Evolutionary conservation across 495 filamentous ascomycete genomes (phyloP), one percentile per base, ranked within the genome.

Genomic region (Astrothelium subdiscretum): DNA sequence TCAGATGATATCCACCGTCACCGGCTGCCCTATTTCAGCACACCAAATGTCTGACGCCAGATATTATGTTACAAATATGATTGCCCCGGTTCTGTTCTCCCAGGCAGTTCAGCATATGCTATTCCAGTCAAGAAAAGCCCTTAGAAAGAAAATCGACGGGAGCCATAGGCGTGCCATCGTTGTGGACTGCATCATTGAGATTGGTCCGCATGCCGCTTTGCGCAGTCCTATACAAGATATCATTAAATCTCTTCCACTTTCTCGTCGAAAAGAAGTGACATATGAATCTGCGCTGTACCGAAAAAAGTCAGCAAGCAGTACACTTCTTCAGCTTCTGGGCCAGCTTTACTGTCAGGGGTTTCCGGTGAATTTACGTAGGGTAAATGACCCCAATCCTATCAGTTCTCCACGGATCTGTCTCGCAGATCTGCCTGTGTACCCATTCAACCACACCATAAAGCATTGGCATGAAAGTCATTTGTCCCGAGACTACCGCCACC

Each of bases 401-500:
- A 13, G 32, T 13, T 13, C 32, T 6, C 5, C 6, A 38, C 32
- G 32, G 13, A 38, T 26, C 20, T 43, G n/a, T 2, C 58, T 60
- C n/a, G 20, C 26, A 1, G 29, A 60, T 60, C 58, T 60, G 22
- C 58, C 58, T 24, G 12, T 10, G 2, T 60, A 60, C 13, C 35
- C 58, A 15, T 60, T 42, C 51, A 20, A 63, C 22, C 43, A 58
- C 32, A 35, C 43, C 12, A 15, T 57, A 10, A 35, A 40, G 5
- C 22, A 52, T 62, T 43, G 64, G 60, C 27, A 60, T 57, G 52
- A 51, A 59, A 20, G 40, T 58, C 26, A 82, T 10, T 73, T 77
- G 63, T 80, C 77, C n/a, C 68, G 74, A 20, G 24, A 59, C 0
- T 81, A 82, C 64, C 77, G 81, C 52, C 72, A 75, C 40, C 74